Base-by-base conservation (phyloP, 176 grass and related monocot genomes). In the Musa troglodytarum region DNA sequence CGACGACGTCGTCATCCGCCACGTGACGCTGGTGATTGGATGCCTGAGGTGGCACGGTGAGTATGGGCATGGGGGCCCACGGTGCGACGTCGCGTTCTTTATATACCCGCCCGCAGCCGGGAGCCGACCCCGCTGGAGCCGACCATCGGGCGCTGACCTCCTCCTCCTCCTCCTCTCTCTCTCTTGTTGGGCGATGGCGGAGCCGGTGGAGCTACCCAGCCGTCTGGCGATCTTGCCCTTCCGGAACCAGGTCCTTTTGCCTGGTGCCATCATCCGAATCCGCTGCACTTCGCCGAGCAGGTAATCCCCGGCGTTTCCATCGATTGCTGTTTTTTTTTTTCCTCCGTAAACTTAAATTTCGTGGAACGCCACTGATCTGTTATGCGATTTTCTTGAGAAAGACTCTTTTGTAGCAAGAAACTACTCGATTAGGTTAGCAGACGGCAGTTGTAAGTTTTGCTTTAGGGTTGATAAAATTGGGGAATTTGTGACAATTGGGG, bases 271-370 rank as follows among this genome's bases (percentile, higher is more conserved):
- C 82, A 84, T 95, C 63, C 86, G 91, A 87, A 99, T 99, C 82
- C 88, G 85, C 53, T 99, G 96, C 85, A 99, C 96, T 77, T 92
- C 86, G 54, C 91, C 96, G 71, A 94, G 86, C 81, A 99, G 95
- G 95, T 99, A 49, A 74, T 50, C 34, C 15, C 49, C 34, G 17
- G 8, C 1, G 8, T 21, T 43, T 43, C 34, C 4, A 6, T 43
- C 34, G 5, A 43, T 43, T 43, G 6, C 34, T 3, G 11, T 11
- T 53, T 26, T 26, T 23, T 2, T 6, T 53, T 16, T 2, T 54
- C 65, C 65, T 26, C 24, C 17, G 2, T 12, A 65, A 53, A 11
- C 69, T 54, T 69, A 61, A 1, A 43, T 56, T 59, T 53, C 22
- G 26, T 23, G 62, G 21, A 53, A n/a, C 67, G 54, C 29, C 19